Evolutionary conservation across 2,329 filamentous ascomycete genomes (phyloP).

Genomic region (Alternaria consortialis): DNA sequence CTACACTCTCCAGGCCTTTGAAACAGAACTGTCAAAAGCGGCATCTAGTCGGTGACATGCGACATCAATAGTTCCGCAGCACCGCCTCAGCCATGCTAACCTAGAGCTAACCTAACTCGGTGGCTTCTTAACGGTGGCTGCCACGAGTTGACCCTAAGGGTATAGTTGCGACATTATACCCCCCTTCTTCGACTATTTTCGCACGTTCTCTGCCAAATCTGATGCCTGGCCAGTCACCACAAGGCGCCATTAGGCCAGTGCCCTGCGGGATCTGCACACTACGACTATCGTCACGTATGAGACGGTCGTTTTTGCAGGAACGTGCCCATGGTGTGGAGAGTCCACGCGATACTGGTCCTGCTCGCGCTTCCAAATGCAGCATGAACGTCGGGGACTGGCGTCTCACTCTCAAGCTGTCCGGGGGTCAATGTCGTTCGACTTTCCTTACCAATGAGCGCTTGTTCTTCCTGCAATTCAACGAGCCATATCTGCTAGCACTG

Average conservation of each 20-base stretch:
- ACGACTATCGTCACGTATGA: slow-evolving; percentile 34
- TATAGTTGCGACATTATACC: slow-evolving; percentile 33
- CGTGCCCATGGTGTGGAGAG: slow-evolving; percentile 15
- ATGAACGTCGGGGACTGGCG: slow-evolving; percentile 27
- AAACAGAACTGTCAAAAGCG: slow-evolving; percentile 11
- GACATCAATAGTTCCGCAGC: slow-evolving; percentile 20
- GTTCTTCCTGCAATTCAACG: slow-evolving; percentile 4
- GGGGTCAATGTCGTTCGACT: not conserved
- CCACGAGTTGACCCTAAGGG: slow-evolving; percentile 20
- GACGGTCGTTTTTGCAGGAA: slow-evolving; percentile 32
- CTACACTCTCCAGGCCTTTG: not conserved
- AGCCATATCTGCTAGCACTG: not conserved
- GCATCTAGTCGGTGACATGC: slow-evolving; percentile 29
- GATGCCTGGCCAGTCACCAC: slow-evolving; percentile 17
- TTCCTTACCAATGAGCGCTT: slow-evolving; percentile 6
- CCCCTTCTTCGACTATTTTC: slow-evolving; percentile 21
- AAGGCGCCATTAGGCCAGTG: slow-evolving; percentile 18
- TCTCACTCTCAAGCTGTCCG: slow-evolving; percentile 15
- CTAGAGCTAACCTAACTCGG: slow-evolving; percentile 22
- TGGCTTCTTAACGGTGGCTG: slow-evolving; percentile 10
- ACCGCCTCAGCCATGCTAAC: slow-evolving; percentile 13
- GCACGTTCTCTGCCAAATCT: slow-evolving; percentile 8
- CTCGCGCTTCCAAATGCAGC: slow-evolving; percentile 26
- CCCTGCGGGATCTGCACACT: slow-evolving; percentile 22
- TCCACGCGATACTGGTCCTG: slow-evolving; percentile 18